Evolutionary conservation across 208 protist species (phyloP), one percentile per base, ranked within the genome.

Genomic region (Crithidia brevicula): DNA sequence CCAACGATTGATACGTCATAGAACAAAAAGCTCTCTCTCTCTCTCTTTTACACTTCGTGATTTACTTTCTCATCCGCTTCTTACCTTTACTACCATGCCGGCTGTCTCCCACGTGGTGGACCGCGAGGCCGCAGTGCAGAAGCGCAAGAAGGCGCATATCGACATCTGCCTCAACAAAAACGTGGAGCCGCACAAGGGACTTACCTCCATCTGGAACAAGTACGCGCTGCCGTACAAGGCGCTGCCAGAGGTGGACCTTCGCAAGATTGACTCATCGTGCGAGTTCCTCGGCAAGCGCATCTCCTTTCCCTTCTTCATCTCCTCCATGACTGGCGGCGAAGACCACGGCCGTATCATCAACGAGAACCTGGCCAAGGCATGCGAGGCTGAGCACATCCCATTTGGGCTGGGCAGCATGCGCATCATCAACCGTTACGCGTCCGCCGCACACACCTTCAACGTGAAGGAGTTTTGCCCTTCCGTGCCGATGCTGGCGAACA

Each of bases 321-420:
- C 90, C 30, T 95, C 88, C 28, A 97, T 97, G 90, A 97, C 93
- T 8, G 93, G 93, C 28, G 93, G 93, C 23, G 89, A 97, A 71
- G 85, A 76, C 4, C 87, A 97, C 72, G 93, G 93, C 20, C 81
- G 93, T n/a, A 72, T 84, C 42, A 97, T 97, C 60, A 97, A 97
- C 77, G 85, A 94, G 40, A 97, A 96, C 72, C 60, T 97, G 16
- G 93, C 93, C 13, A 91, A 88, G 65, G 93, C 90, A 0, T 97
- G 93, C 62, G 90, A 97, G 57, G 85, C 79, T 2, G 88, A 96
- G 72, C 73, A 76, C 47, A 91, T 97, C 25, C 85, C 93, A 7
- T 96, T 97, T 80, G 93, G 93, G 2, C 61, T 97, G 8, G 93
- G 93, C 13, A 94, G 88, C 64, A 97, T 97, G 93, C 79, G 93